Conservation (phyloP, 106 monocot genomes). For the Platanthera zijinensis region DNA sequence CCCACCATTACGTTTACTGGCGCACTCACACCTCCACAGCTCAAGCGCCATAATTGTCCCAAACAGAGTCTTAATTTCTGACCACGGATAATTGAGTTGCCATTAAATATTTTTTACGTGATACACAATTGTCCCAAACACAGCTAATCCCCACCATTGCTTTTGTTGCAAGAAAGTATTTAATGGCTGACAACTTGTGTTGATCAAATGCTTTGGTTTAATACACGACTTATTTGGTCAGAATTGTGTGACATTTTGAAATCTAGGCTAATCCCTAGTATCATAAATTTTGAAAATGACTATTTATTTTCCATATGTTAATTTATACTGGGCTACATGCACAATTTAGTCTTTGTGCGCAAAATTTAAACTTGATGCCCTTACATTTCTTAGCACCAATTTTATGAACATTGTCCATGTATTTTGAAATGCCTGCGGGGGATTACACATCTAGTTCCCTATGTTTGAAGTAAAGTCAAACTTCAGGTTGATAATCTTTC, state of each 20-base stretch:
- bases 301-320: slow-evolving; percentile 3
- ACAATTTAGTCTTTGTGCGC: neutral
- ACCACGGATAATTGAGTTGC: too few species aligned
- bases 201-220: neutral
- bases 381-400: neutral
- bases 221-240: neutral
- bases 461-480: neutral
- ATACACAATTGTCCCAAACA: too few species aligned
- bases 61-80: too few species aligned
- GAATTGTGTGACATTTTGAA: neutral
- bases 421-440: neutral
- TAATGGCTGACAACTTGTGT: too few species aligned
- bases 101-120: too few species aligned
- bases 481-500: too few species aligned
- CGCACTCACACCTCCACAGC: too few species aligned
- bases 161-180: too few species aligned
- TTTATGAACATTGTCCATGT: neutral
- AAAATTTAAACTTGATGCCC: neutral
- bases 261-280: neutral
- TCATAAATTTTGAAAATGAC: neutral
- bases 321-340: neutral
- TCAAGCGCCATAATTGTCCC: too few species aligned
- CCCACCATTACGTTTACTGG: too few species aligned
- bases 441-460: neutral
- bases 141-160: too few species aligned